Evolutionary conservation across 2,329 filamentous ascomycete species (phyloP).

Genomic region (Colletotrichum endophyticum): DNA sequence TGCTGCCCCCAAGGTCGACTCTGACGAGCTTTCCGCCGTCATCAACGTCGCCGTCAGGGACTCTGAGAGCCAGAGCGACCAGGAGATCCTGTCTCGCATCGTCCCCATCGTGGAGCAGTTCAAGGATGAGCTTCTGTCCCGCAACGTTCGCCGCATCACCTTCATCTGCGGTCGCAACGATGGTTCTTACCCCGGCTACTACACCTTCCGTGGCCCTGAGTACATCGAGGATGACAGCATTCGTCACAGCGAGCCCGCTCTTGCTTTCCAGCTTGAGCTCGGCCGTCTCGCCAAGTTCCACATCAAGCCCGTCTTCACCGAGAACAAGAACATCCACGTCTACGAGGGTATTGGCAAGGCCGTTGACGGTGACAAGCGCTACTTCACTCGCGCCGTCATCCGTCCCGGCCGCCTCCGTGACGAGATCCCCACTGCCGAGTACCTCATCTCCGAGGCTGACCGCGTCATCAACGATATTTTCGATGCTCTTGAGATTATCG

Average conservation of each 20-base stretch:
- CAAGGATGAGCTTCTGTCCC: conserved; percentile 82
- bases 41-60: conserved; percentile 92
- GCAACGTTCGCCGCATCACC: conserved; percentile 85
- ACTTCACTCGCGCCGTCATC: conserved; percentile 96
- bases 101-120: conserved; percentile 76
- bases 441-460: conserved; percentile 96
- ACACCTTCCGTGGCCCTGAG: conserved; percentile 91
- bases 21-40: conserved; percentile 87
- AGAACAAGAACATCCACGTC: conserved; percentile 99
- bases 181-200: conserved; percentile 95
- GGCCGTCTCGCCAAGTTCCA: conserved; percentile 94
- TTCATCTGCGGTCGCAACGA: conserved; percentile 97
- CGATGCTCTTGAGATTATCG: conserved; percentile 96
- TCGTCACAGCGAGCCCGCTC: conserved; percentile 93
- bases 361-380: conserved; percentile 94
- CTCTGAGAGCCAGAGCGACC: conserved; percentile 81
- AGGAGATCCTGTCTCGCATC: conserved; percentile 79
- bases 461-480: conserved; percentile 97
- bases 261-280: conserved; percentile 98
- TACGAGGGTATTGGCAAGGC: conserved; percentile 97
- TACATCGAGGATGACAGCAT: conserved; percentile 95
- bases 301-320: conserved; percentile 97
- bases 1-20: conserved; percentile 57
- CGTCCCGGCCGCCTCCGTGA: conserved; percentile 92
- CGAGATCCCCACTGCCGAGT: conserved; percentile 98